Evolutionary conservation across 129 eudicot genomes (phyloP).

Genomic region (Chrysanthemum makinoi): DNA sequence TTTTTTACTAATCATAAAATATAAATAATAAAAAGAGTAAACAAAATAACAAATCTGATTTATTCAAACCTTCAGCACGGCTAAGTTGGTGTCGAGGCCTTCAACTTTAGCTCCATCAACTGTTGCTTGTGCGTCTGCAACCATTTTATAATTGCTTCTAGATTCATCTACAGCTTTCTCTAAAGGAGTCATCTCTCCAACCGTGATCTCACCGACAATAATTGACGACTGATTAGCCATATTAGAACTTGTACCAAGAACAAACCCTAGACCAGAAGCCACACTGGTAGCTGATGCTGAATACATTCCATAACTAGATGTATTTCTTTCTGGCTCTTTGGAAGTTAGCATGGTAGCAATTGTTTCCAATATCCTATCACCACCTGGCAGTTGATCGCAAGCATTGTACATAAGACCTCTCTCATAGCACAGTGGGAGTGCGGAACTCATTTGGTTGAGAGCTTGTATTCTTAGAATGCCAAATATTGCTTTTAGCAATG

Average conservation of each 20-base stretch:
- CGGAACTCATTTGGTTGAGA: slow-evolving; percentile 55
- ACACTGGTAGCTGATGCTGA: slow-evolving; percentile 63
- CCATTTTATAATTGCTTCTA: slow-evolving; percentile 71
- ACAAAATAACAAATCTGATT: background rate
- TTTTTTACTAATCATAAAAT: too few species aligned
- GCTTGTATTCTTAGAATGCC: slow-evolving; percentile 88
- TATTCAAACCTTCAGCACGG: slow-evolving; percentile 73
- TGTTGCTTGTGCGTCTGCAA: slow-evolving; percentile 82
- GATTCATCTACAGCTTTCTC: slow-evolving; percentile 82
- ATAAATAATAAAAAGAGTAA: too few species aligned
- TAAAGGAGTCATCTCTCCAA: slow-evolving; percentile 77
- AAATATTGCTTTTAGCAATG: slow-evolving; percentile 70
- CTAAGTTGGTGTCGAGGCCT: slow-evolving; percentile 89
- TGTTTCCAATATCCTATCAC: slow-evolving; percentile 74
- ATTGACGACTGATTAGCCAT: slow-evolving; percentile 34
- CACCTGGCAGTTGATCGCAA: slow-evolving; percentile 93
- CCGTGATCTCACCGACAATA: slow-evolving; percentile 74
- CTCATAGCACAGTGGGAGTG: slow-evolving; percentile 49
- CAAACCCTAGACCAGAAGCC: slow-evolving; percentile 67
- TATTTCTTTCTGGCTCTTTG: slow-evolving; percentile 41
- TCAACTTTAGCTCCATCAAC: slow-evolving; percentile 97
- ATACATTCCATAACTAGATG: slow-evolving; percentile 49
- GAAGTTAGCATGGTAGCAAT: slow-evolving; percentile 60
- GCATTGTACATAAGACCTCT: slow-evolving; percentile 83
- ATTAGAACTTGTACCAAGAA: slow-evolving; percentile 51